Evolutionary conservation across 768 basidiomycete genomes (phyloP), one percentile per base, ranked within the genome.

Genomic region (Pisolithus marmoratus): DNA sequence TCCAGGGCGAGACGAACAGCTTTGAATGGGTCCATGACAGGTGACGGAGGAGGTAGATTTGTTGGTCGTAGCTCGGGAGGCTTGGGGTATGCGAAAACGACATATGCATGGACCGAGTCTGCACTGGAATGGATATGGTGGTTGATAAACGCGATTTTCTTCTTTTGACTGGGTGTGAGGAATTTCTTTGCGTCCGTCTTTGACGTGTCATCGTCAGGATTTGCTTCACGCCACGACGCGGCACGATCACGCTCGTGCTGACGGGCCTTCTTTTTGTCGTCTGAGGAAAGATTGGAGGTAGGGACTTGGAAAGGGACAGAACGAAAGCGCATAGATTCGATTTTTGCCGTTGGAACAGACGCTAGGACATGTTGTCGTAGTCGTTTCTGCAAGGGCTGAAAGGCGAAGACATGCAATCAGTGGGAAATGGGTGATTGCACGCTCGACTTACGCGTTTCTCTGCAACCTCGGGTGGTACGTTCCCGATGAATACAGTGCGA

Each of bases 291-390:
- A 56, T 81, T 77, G 11, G 85, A 67, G 1, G 91, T 91, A 9
- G 95, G 90, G 0, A 77, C 77, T 56, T 89, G 83, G 74, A 97
- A 97, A 1, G 94, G 85, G 46, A 96, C 79, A 15, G 94, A 96
- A 48, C 95, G 90, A 75, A 95, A 96, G 40, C 95, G 90, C 23
- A 83, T 79, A 5, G 93, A 94, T 63, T 98, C 95, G 56, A 96
- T 85, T 72, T 88, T 91, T 48, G 90, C 83, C 0, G 75, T 69
- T 3, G 89, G 84, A 14, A 90, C 75, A 55, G 81, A 77, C 1
- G 84, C 71, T 22, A 92, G 74, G 55, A 97, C 77, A 64, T 94
- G 89, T 24, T 80, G 77, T 54, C 83, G 83, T 26, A 98, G 73
- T 56, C 84, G 80, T 64, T 92, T 93, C 57, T 83, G 79, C 19